These are phyloP conservation scores for Chrysanthemum makinoi DNA, from an alignment of 129 eudicot genomes.

Conservation along the genomic window DNA sequence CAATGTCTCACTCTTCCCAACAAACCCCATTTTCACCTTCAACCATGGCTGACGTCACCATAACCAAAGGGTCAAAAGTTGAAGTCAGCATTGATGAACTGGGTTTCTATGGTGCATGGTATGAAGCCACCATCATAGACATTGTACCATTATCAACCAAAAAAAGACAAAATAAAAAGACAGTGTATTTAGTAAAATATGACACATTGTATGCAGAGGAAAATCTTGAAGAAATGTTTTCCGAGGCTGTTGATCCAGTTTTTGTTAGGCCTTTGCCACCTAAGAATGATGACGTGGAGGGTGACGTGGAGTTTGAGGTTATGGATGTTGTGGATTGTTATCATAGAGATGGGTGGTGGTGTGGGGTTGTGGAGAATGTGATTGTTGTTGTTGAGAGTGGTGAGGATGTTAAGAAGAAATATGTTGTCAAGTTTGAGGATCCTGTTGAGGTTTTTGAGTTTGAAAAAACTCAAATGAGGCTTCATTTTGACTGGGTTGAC, in stretches of 20 bases:
- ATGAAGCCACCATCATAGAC: slow-evolving; percentile 19
- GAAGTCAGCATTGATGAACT: slow-evolving; percentile 32
- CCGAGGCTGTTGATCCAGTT: slow-evolving; percentile 35
- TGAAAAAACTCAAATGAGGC: slow-evolving; percentile 34
- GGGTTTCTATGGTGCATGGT: slow-evolving; percentile 37
- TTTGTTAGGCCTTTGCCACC: slow-evolving; percentile 58
- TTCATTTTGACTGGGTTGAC: slow-evolving; percentile 62
- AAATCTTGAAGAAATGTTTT: slow-evolving; percentile 22
- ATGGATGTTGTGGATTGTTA: slow-evolving; percentile 63
- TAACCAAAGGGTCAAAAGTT: slow-evolving; percentile 15
- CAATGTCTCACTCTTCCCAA: too few relatives aligned
- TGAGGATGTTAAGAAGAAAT: slow-evolving; percentile 8
- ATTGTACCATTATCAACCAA: neutral
- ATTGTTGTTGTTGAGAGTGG: slow-evolving; percentile 7
- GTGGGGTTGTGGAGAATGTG: slow-evolving; percentile 48
- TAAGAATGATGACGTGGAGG: neutral
- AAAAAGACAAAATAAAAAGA: neutral
- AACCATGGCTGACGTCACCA: too few relatives aligned
- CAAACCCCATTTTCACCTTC: too few relatives aligned
- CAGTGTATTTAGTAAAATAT: slow-evolving; percentile 37
- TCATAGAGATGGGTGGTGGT: slow-evolving; percentile 82
- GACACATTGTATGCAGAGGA: slow-evolving; percentile 33
- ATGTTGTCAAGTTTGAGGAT: slow-evolving; percentile 39
- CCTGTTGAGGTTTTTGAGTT: slow-evolving; percentile 54
- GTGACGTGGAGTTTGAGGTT: slow-evolving; percentile 25